Percentiles rank a stretch among this genome's conserved stretches.
phyloP scores from a whole-genome alignment of 2,329 filamentous ascomycete genomes.

The Drechmeria coniospora region DNA sequence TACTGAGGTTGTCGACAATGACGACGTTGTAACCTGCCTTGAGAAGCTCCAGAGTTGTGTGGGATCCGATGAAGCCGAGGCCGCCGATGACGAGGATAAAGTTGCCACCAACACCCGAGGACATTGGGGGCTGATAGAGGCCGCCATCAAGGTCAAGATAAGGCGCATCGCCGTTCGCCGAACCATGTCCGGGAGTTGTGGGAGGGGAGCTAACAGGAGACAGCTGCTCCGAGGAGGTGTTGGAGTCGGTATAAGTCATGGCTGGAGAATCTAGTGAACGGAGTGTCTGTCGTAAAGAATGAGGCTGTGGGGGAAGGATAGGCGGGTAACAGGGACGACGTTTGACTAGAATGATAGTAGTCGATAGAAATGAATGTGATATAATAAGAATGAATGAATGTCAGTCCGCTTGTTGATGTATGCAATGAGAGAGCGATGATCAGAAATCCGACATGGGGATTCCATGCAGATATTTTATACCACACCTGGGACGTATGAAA shows the following conservation, averaged over 20 bases:
- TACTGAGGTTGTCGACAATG: constrained; percentile 28
- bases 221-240: constrained; percentile 4
- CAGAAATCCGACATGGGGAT: too few species aligned
- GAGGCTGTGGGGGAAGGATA: too few species aligned
- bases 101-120: not conserved
- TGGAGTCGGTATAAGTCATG: constrained; percentile 6
- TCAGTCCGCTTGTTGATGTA: too few species aligned
- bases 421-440: too few species aligned
- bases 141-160: not conserved
- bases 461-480: too few species aligned
- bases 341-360: too few species aligned
- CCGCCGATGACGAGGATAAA: constrained; percentile 35
- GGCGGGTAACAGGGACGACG: too few species aligned
- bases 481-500: too few species aligned
- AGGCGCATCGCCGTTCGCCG: constrained; percentile 6
- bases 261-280: not conserved
- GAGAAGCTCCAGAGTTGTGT: constrained; percentile 37
- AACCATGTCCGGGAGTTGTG: constrained; percentile 6
- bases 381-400: too few species aligned
- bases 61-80: constrained; percentile 39
- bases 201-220: constrained; percentile 7
- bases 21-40: constrained; percentile 38
- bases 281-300: too few species aligned
- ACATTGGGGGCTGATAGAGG: not conserved
- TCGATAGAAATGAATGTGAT: too few species aligned